A percentile compares a stretch with the other conserved stretches of the same genome.
Conservation (phyloP, 805 yeast species). For the Blastobotrys parvus region DNA sequence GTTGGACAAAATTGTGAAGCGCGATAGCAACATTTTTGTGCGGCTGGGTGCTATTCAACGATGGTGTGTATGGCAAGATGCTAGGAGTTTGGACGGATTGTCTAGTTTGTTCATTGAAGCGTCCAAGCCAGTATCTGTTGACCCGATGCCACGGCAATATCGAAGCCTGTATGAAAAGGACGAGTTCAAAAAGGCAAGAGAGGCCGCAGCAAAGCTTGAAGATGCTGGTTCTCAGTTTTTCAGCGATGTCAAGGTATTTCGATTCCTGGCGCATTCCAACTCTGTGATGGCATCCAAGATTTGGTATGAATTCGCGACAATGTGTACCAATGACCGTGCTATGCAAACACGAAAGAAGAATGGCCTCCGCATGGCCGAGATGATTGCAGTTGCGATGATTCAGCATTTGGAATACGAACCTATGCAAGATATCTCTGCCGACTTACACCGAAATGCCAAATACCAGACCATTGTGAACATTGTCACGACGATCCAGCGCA, state of each 20-base stretch:
- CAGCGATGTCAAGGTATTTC: constrained; percentile 10
- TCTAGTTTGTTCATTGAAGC: constrained; percentile 13
- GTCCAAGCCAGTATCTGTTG: constrained; percentile 12
- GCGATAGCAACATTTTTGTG: constrained; percentile 11
- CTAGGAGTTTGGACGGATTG: constrained; percentile 9
- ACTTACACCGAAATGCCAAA: constrained; percentile 7
- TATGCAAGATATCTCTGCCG: constrained; percentile 6
- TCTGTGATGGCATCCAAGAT: constrained; percentile 12
- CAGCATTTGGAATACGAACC: constrained; percentile 14
- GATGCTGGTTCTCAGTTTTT: constrained; percentile 8
- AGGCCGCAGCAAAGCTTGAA: constrained; percentile 15
- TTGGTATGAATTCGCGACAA: constrained; percentile 13
- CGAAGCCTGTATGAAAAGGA: constrained; percentile 10
- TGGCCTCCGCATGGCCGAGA: constrained; percentile 23
- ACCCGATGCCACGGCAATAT: constrained; percentile 5
- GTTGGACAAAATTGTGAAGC: constrained; percentile 10
- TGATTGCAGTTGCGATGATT: constrained; percentile 17
- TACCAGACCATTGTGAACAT: constrained; percentile 12
- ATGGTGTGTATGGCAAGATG: constrained; percentile 23
- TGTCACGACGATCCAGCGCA: constrained; percentile 11
- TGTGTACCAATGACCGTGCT: constrained; percentile 15
- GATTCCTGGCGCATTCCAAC: constrained; percentile 13
- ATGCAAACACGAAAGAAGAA: constrained; percentile 16
- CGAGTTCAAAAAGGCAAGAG: constrained; percentile 13
- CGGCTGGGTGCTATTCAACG: constrained; percentile 21